Base-by-base conservation (phyloP, 805 yeast species). In the Candida germanica region DNA sequence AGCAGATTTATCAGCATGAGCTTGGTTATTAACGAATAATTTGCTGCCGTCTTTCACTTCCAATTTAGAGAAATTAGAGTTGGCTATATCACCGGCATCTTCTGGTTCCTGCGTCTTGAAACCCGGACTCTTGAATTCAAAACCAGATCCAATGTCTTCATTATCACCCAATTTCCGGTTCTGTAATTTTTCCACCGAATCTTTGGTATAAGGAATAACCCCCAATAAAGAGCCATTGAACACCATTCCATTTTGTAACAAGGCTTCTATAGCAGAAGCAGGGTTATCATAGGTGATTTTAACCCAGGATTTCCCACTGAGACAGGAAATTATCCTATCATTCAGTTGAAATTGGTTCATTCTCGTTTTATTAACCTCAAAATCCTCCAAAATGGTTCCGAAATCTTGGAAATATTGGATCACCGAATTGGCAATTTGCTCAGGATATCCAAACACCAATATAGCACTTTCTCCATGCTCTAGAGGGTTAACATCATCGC, bases 231-330 rank as follows among this genome's bases (percentile, higher is more conserved):
- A 65, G 37, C 86, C 91, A 36, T 81, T 83, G 50, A 82, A 75
- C 5, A 80, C 72, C 9, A 70, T 58, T 3, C 95, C 95, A 53
- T 87, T 85, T 52, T 88, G 96, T 45, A 84, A 80, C 29, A 89
- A 63, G 0, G 98, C 96, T 37, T 95, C 78, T 12, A 77, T 58
- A 2, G 95, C 96, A 7, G 89, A 73, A 1, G 81, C 66, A 6
- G 83, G 75, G 40, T 80, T 81, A 39, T 79, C 83, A 57, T 78
- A 93, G 3, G 97, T 89, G 36, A 91, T 56, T 53, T 88, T 85
- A n/a, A 89, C 79, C 98, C 98, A 91, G 26, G 86, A 80, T 30
- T 79, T 75, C 1, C 98, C 98, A 9, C 89, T 74, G 58, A 78
- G 84, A 6, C 91, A 81, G 3, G 96, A 94, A 39, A 51, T 64